These are phyloP conservation scores for Populus trichocarpa DNA, from an alignment of 441 rosid genomes.

Conservation along the genomic window DNA sequence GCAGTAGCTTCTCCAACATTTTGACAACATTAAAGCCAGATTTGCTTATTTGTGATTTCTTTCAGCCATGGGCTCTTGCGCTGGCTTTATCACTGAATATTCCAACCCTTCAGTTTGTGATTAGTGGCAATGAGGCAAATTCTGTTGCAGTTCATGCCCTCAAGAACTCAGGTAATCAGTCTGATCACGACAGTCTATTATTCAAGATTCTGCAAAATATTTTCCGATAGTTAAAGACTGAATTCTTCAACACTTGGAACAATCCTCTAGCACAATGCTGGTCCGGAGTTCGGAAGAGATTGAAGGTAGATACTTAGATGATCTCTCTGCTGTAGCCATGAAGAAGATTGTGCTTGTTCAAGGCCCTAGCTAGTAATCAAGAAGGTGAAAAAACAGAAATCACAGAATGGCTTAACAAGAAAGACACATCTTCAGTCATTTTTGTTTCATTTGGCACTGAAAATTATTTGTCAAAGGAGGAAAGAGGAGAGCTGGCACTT, in stretches of 20 bases:
- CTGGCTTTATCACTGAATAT: constrained; percentile 23
- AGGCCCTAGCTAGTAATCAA: neutral
- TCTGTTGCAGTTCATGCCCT: neutral
- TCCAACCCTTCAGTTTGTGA: constrained; percentile 26
- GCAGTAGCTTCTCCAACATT: constrained; percentile 16
- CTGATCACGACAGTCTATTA: no score
- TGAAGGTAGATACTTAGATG: constrained; percentile 29
- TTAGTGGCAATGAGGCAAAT: neutral
- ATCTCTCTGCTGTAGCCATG: constrained; percentile 13
- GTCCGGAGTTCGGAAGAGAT: constrained; percentile 26
- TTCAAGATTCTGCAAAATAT: neutral
- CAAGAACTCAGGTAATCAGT: neutral
- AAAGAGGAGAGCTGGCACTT: constrained; percentile 30
- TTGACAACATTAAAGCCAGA: constrained; percentile 24
- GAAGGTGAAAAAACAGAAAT: neutral
- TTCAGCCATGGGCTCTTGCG: constrained; percentile 36
- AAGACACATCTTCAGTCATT: constrained; percentile 19
- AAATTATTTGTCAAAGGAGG: constrained; percentile 29
- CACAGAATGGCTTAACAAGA: constrained; percentile 30
- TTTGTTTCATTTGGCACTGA: constrained; percentile 40
- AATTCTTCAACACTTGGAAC: constrained; percentile 4
- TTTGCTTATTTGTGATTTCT: constrained; percentile 32
- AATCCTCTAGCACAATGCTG: constrained; percentile 23
- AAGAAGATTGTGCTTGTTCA: constrained; percentile 30
- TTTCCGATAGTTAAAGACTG: neutral